Evolutionary conservation across 1,139 yeast species (phyloP).

Genomic region (Taphrina wiesneri): DNA sequence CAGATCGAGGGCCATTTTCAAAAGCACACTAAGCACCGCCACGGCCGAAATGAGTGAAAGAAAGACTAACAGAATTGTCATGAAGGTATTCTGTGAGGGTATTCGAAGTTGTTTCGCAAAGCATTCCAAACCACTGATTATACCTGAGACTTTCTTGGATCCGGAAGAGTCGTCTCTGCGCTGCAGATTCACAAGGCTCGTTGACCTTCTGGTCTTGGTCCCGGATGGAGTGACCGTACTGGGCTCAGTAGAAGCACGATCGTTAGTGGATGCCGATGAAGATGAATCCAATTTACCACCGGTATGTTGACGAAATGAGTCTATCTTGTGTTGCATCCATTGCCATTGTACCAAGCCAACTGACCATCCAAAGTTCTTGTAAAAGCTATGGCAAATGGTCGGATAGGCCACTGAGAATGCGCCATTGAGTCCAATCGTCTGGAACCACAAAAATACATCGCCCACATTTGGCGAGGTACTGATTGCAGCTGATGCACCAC

Average conservation of each 20-base stretch:
- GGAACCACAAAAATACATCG: slow-evolving; percentile 40
- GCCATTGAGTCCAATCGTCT: slow-evolving; percentile 45
- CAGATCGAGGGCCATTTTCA: slow-evolving; percentile 43
- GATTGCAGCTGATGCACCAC: slow-evolving; percentile 34
- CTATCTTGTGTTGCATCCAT: slow-evolving; percentile 44
- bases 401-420: slow-evolving; percentile 46
- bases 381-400: slow-evolving; percentile 43
- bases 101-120: slow-evolving; percentile 44
- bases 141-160: neutral
- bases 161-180: neutral
- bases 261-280: slow-evolving; percentile 37
- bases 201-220: neutral
- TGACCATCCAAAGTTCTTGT: slow-evolving; percentile 47
- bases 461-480: slow-evolving; percentile 35
- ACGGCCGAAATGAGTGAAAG: slow-evolving; percentile 43
- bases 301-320: slow-evolving; percentile 43
- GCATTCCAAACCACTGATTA: slow-evolving; percentile 43
- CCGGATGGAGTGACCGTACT: neutral
- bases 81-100: slow-evolving; percentile 46
- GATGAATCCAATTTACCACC: slow-evolving; percentile 44
- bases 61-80: slow-evolving; percentile 46
- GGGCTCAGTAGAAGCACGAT: slow-evolving; percentile 39
- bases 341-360: slow-evolving; percentile 45
- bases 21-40: slow-evolving; percentile 40
- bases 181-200: neutral